Base-by-base conservation (phyloP, 2,329 filamentous ascomycete species). In the Claviceps lovelessii region DNA sequence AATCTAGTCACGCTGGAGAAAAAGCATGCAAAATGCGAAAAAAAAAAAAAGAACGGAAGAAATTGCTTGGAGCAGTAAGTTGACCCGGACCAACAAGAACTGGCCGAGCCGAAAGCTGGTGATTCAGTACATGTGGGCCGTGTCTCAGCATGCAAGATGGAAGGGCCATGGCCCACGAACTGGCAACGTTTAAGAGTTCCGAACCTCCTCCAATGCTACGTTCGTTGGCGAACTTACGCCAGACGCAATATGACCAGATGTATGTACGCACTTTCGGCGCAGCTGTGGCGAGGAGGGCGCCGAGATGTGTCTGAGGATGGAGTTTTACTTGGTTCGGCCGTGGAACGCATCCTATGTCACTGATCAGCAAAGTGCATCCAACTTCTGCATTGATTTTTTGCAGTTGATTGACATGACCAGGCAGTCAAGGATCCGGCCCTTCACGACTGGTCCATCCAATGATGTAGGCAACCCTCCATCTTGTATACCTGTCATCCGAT, bases 401-500 rank as follows among this genome's bases (percentile, higher is more conserved):
- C 29, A 17, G 46, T 11, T 15, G 6, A n/a, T 19, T 35, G 19
- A 29, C 28, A 31, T 23, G 23, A 23, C 23, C 23, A 23, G 23
- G 23, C 23, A 23, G 23, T 23, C 23, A 23, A 23, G 23, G 23
- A 23, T 23, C 23, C 23, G 23, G 23, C 23, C 23, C 2, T 23
- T 23, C 23, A 23, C 3, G n/a, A 50, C 33, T 50, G n/a, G 48
- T 28, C 48, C n/a, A 50, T 39, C n/a, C 19, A 19, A 37, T 37
- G 15, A 19, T 19, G 15, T 23, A 49, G 47, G 47, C 29, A 35
- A 48, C 39, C 41, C 37, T 54, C 35, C 33, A 49, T 48, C n/a
- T 29, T 15, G 44, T 23, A n/a, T 44, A 51, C 19, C 49, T 47
- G 41, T 51, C 48, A 46, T 54, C 41, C 53, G 53, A 54, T 54